Conservation (phyloP, 2,329 filamentous ascomycete species). For the Cercospora beticola region DNA sequence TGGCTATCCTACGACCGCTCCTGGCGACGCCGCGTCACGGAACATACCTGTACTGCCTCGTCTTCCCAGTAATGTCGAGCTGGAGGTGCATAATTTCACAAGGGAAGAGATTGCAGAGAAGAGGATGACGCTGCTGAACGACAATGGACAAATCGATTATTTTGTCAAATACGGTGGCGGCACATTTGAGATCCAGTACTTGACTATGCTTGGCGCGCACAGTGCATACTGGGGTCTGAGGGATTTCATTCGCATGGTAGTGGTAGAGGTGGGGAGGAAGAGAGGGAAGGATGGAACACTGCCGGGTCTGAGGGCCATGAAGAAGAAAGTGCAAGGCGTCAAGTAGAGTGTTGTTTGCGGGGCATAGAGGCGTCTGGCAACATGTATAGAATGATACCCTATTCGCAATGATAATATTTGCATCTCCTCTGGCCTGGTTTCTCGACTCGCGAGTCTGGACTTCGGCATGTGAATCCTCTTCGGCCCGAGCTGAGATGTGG, state of each 20-base stretch:
- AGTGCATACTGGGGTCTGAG: constrained; percentile 87
- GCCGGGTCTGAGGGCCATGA: constrained; percentile 55
- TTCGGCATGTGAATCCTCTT: neutral
- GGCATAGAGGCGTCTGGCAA: neutral
- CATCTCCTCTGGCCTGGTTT: neutral
- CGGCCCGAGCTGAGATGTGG: constrained; percentile 1
- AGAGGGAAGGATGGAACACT: constrained; percentile 64
- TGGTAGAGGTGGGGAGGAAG: constrained; percentile 78
- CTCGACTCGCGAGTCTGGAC: neutral
- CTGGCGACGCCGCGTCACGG: constrained; percentile 33
- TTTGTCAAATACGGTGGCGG: constrained; percentile 81
- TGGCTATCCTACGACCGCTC: constrained; percentile 14
- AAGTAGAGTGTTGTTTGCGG: neutral
- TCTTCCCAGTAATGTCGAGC: constrained; percentile 64
- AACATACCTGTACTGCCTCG: constrained; percentile 39
- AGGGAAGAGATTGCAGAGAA: constrained; percentile 90
- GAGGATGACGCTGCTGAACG: constrained; percentile 82
- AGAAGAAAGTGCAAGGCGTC: constrained; percentile 53
- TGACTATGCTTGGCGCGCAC: constrained; percentile 96
- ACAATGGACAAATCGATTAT: constrained; percentile 95
- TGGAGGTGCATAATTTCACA: constrained; percentile 93
- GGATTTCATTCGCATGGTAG: constrained; percentile 88
- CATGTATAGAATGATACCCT: constrained; percentile 1
- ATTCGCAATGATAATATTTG: neutral
- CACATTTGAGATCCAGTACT: constrained; percentile 87